Conservation (phyloP, 1,139 yeast genomes). For the Wickerhamomyces sp. region DNA sequence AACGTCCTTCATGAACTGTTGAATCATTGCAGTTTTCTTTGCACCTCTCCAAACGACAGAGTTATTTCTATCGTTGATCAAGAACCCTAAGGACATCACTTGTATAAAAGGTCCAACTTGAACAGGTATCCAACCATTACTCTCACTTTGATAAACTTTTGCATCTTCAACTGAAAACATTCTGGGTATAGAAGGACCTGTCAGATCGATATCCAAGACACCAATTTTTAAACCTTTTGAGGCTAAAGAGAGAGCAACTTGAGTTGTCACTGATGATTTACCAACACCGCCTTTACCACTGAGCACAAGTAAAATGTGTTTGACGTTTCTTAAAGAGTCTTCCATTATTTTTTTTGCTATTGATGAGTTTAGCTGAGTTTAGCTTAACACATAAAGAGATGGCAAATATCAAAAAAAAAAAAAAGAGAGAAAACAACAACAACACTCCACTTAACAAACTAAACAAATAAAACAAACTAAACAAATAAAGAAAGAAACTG, state of each 20-base stretch:
- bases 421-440: slow-evolving; percentile 1
- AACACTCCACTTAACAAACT: neutral
- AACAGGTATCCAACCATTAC: slow-evolving; percentile 92
- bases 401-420: neutral
- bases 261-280: slow-evolving; percentile 92
- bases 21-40: slow-evolving; percentile 94
- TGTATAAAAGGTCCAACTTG: slow-evolving; percentile 31
- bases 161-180: slow-evolving; percentile 87
- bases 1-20: slow-evolving; percentile 87
- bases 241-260: slow-evolving; percentile 75
- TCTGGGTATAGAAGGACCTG: slow-evolving; percentile 95
- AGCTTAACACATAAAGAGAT: neutral
- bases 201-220: slow-evolving; percentile 87
- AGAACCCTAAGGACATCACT: slow-evolving; percentile 88
- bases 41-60: slow-evolving; percentile 99
- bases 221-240: slow-evolving; percentile 76
- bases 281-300: slow-evolving; percentile 99
- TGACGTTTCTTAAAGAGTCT: slow-evolving; percentile 53
- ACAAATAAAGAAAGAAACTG: neutral
- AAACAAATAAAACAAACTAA: neutral
- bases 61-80: slow-evolving; percentile 76
- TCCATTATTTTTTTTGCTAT: slow-evolving; percentile 30
- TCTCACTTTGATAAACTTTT: slow-evolving; percentile 70
- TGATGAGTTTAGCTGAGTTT: neutral
- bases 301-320: slow-evolving; percentile 74